Evolutionary conservation across 305 asterid genomes (phyloP), one percentile per base, ranked within the genome.

Genomic region (Caryopteris hybrid): DNA sequence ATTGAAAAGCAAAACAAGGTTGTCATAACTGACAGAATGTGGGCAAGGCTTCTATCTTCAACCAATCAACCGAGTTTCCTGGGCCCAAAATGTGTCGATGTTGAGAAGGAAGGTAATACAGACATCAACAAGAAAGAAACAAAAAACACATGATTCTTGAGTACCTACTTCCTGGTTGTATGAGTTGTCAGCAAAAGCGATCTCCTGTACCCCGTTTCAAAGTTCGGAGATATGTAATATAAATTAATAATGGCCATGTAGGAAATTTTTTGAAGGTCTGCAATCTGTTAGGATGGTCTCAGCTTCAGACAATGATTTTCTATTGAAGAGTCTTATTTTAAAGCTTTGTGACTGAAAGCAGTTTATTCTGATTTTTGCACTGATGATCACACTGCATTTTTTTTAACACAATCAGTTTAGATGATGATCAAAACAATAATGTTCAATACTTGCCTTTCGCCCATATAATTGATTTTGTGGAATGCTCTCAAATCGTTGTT

Each of bases 21-120:
- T 66, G 98, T 90, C 47, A 86, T 90, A 78, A 92, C 98, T 0
- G 98, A 92, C 81, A 82, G 88, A 66, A 83, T 83, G 88, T 83
- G 88, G 88, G 88, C 88, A 4, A 73, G 88, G 74, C 84, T 83
- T 65, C 77, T 83, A n/a, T 78, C 88, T 21, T 83, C 88, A 48
- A 83, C 88, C 20, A 83, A 80, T 53, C 88, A 83, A 68, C 88
- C 88, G 7, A 83, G 88, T 76, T 83, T 83, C 76, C 66, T 78
- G 47, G 77, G 71, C 22, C 77, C 80, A 10, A 78, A 75, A 70
- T 70, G 64, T 41, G 55, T 17, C 6, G 43, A 42, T 63, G 70
- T 17, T 38, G 75, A 20, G 70, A 69, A 47, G 59, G 48, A 80
- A 74, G 80, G 78, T 71, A 75, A 47, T 45, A 41, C 77, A 33